These are phyloP conservation scores for Prunus mume DNA, from an alignment of 306 rosid genomes.

Conservation along the genomic window DNA sequence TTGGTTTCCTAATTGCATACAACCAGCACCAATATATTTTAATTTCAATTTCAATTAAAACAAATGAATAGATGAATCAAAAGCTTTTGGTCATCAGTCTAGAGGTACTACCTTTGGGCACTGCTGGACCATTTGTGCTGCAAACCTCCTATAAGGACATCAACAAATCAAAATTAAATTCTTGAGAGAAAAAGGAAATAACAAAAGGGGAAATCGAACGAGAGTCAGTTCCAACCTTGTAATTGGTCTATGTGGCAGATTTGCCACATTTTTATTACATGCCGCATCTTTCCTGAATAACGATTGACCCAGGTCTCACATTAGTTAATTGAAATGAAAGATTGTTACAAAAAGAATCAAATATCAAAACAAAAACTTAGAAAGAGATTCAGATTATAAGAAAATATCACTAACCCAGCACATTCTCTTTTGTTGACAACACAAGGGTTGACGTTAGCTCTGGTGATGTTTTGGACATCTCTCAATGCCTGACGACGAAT, in stretches of 20 bases:
- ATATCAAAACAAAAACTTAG: neutral
- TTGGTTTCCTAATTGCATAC: constrained; percentile 5
- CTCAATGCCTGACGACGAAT: constrained; percentile 43
- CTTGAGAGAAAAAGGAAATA: neutral
- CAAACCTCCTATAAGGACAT: constrained; percentile 47
- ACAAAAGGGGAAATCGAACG: neutral
- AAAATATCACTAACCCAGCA: constrained; percentile 20
- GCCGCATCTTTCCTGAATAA: neutral
- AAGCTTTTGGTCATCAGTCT: neutral
- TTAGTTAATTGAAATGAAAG: neutral
- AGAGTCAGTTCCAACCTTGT: constrained; percentile 13
- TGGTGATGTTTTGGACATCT: constrained; percentile 41
- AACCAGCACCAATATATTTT: neutral
- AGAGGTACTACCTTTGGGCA: constrained; percentile 24
- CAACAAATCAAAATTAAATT: neutral
- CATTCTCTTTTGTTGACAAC: constrained; percentile 22
- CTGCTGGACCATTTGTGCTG: constrained; percentile 49
- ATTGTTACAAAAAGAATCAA: neutral
- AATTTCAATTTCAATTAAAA: neutral
- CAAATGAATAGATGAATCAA: neutral
- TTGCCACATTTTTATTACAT: neutral
- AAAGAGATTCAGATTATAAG: constrained; percentile 1
- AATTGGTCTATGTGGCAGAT: constrained; percentile 21
- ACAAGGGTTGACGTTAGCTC: constrained; percentile 16
- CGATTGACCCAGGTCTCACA: neutral